A percentile compares a stretch with the other conserved stretches of the same genome.
These are phyloP conservation scores for Nothophaeocryptopus gaeumannii DNA, from an alignment of 2,329 filamentous ascomycete genomes.

Conservation along the genomic window DNA sequence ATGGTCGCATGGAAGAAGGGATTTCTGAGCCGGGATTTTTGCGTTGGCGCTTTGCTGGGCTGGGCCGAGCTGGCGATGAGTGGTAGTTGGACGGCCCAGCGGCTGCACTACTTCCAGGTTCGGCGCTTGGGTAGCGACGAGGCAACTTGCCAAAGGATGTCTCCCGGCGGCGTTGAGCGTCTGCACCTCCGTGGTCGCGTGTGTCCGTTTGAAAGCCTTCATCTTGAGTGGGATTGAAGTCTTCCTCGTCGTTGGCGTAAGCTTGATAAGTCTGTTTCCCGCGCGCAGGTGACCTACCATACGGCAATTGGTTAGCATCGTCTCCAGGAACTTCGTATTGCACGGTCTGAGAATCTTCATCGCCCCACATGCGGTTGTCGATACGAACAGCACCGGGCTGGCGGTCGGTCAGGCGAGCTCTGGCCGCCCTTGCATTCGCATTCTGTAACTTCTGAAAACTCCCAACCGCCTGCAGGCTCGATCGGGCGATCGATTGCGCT, in stretches of 20 bases:
- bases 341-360: background rate
- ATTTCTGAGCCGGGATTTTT: constrained; percentile 34
- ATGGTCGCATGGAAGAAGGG: constrained; percentile 23
- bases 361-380: constrained; percentile 9
- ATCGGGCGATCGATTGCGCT: too few species aligned
- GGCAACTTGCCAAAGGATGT: constrained; percentile 23
- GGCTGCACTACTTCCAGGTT: background rate
- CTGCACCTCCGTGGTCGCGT: constrained; percentile 31
- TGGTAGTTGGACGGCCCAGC: constrained; percentile 11
- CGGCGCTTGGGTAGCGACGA: constrained; percentile 4
- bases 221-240: constrained; percentile 35
- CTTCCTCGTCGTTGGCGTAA: constrained; percentile 29
- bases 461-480: constrained; percentile 1
- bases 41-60: constrained; percentile 25
- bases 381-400: constrained; percentile 20
- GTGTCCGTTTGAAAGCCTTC: constrained; percentile 45
- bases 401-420: constrained; percentile 27
- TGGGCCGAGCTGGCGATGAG: constrained; percentile 1
- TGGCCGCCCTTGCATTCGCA: constrained; percentile 8
- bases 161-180: constrained; percentile 36
- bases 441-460: constrained; percentile 5
- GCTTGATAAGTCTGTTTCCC: background rate
- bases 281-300: too few species aligned
- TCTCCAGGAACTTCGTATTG: too few species aligned
- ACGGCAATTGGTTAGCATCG: too few species aligned